These are phyloP conservation scores for Discostella pseudostelligera DNA, from an alignment of 108 stramenopile genomes.

Conservation along the genomic window DNA sequence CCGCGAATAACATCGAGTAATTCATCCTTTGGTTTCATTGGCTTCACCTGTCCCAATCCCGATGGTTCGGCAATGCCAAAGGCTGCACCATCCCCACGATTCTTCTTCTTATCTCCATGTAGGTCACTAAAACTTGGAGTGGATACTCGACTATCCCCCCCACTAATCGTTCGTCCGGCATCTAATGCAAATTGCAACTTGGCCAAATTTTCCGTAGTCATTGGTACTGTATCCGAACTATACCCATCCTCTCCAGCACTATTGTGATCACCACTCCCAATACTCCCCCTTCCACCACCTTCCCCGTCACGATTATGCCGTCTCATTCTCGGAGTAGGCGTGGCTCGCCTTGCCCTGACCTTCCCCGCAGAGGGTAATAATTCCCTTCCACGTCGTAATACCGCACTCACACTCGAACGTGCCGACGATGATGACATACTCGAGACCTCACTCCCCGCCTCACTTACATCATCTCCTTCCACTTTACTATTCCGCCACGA, in stretches of 20 bases:
- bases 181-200: constrained; percentile 61
- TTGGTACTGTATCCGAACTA: constrained; percentile 53
- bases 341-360: constrained; percentile 75
- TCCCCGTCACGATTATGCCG: constrained; percentile 17
- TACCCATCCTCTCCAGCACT: constrained; percentile 76
- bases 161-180: background rate
- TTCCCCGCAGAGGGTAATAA: constrained; percentile 75
- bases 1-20: constrained; percentile 82
- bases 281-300: constrained; percentile 8
- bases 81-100: constrained; percentile 13
- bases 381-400: constrained; percentile 72
- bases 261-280: background rate
- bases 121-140: constrained; percentile 30
- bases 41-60: constrained; percentile 40
- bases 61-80: constrained; percentile 12
- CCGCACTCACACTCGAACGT: constrained; percentile 46
- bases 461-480: constrained; percentile 19
- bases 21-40: constrained; percentile 80
- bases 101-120: constrained; percentile 28
- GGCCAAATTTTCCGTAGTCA: constrained; percentile 67
- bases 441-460: constrained; percentile 29
- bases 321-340: constrained; percentile 74
- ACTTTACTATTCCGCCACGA: constrained; percentile 14
- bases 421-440: constrained; percentile 37
- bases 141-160: background rate